Evolutionary conservation across 2,329 filamentous ascomycete species (phyloP), one percentile per base, ranked within the genome.

Genomic region (Penicillium sp.): DNA sequence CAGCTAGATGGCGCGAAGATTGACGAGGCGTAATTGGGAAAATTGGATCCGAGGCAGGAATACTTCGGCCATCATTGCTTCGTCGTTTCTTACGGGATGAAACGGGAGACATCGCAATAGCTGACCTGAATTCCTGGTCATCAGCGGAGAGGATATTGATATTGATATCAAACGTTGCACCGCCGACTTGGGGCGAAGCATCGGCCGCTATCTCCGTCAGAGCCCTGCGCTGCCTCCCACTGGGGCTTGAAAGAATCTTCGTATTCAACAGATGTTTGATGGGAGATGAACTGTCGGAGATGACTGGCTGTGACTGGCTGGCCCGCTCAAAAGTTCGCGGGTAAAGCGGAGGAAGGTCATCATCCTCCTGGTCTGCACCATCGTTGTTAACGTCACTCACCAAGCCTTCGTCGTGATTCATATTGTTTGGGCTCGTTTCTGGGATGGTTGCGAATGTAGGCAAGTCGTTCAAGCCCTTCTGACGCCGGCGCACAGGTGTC

Each of bases 191-290:
- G 6, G 79, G 79, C 3, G 79, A 80, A 50, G 72, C 70, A 56
- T 80, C 78, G 1, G 75, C 71, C 26, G 78, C 78, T 65, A 82
- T 80, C 31, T 80, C 75, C 13, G 78, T 76, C 56, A 80, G 69
- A 54, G 72, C 70, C 56, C 74, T 72, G 47, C 77, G 75, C 56
- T 73, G 74, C 31, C 74, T 71, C 50, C 74, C 74, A 58, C 72
- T 77, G 38, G 75, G 78, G 61, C 76, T 81, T 2, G 78, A 80
- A 15, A 78, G 63, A 7, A 76, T 71, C 31, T 72, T 73, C 5
- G 72, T 67, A 29, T 69, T 67, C 5, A 56, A 56, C 9, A 67
- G 49, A n/a, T 21, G 64, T 48, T 71, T 76, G 17, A 70, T 55
- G 5, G 73, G 70, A 0, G 71, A 71, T 29, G 72, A 69, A 60